phyloP scores from a whole-genome alignment of 2,329 filamentous ascomycete species.

The Paecilomyces dactylethromorphus region DNA sequence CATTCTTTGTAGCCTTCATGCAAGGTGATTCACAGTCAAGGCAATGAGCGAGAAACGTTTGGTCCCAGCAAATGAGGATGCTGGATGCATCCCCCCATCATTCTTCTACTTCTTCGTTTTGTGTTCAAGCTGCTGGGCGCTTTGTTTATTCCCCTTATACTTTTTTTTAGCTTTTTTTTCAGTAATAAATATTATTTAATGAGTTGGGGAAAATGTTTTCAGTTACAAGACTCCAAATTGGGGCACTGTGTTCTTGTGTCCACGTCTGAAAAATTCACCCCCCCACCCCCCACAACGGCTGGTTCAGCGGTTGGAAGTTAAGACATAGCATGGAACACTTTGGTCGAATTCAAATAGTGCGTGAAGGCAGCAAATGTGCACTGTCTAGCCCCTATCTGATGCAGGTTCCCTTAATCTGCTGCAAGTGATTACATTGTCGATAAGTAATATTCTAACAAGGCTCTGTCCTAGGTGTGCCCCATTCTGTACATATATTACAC shows the following conservation, averaged over 20 bases:
- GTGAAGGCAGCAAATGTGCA: no score
- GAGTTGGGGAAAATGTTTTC: background rate
- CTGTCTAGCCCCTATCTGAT: no score
- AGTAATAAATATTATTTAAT: background rate
- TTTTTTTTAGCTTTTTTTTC: background rate
- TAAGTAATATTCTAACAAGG: no score
- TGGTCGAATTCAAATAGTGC: no score
- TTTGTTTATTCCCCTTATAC: background rate
- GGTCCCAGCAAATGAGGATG: background rate
- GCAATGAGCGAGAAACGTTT: background rate
- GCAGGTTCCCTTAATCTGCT: no score
- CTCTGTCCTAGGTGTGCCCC: no score
- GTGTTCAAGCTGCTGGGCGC: background rate
- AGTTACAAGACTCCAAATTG: background rate
- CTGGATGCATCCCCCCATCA: background rate
- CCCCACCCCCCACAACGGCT: no score
- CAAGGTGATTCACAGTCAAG: background rate
- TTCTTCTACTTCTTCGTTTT: background rate
- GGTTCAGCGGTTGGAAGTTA: no score
- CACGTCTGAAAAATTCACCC: no score
- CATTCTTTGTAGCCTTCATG: background rate
- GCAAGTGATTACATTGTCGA: no score
- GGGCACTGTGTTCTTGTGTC: background rate
- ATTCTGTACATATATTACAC: no score
- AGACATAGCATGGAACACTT: no score